These are phyloP conservation scores for Ophiognomonia clavigignenti-juglandacearum DNA, from an alignment of 2,329 filamentous ascomycete genomes.

Conservation along the genomic window DNA sequence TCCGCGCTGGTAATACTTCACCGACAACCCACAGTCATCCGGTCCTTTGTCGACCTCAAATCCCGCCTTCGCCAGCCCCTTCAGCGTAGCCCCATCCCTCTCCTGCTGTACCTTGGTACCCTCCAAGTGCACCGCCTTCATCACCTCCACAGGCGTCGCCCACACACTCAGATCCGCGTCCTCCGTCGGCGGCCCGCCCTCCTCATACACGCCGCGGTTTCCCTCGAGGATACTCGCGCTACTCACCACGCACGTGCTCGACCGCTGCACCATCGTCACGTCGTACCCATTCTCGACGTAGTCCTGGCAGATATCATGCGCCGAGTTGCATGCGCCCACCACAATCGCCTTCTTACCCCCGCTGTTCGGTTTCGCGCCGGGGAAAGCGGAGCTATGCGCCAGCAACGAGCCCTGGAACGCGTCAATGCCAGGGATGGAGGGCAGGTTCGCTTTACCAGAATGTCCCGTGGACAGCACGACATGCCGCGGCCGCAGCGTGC, in stretches of 20 bases:
- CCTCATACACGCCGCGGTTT: constrained; percentile 44
- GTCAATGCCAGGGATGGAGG: constrained; percentile 33
- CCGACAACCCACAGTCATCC: constrained; percentile 50
- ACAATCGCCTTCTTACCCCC: constrained; percentile 58
- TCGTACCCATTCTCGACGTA: constrained; percentile 61
- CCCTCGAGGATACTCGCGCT: constrained; percentile 49
- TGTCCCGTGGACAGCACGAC: constrained; percentile 52
- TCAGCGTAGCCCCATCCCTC: constrained; percentile 33
- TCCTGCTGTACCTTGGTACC: constrained; percentile 29
- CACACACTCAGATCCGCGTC: constrained; percentile 61
- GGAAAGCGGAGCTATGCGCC: constrained; percentile 58
- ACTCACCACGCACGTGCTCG: constrained; percentile 59
- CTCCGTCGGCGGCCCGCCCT: constrained; percentile 54
- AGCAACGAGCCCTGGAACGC: constrained; percentile 55
- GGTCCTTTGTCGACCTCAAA: constrained; percentile 58
- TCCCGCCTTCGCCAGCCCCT: constrained; percentile 48
- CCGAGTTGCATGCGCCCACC: constrained; percentile 64
- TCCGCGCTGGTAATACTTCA: constrained; percentile 61
- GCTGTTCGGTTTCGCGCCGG: constrained; percentile 41
- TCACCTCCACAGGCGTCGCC: constrained; percentile 52
- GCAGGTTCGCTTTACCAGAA: constrained; percentile 36
- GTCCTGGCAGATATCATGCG: constrained; percentile 65
- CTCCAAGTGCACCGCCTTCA: constrained; percentile 51
- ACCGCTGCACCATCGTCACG: constrained; percentile 66
- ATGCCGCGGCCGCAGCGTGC: constrained; percentile 44